Conservation (phyloP, 2,329 filamentous ascomycete species). For the Fusarium siculi region DNA sequence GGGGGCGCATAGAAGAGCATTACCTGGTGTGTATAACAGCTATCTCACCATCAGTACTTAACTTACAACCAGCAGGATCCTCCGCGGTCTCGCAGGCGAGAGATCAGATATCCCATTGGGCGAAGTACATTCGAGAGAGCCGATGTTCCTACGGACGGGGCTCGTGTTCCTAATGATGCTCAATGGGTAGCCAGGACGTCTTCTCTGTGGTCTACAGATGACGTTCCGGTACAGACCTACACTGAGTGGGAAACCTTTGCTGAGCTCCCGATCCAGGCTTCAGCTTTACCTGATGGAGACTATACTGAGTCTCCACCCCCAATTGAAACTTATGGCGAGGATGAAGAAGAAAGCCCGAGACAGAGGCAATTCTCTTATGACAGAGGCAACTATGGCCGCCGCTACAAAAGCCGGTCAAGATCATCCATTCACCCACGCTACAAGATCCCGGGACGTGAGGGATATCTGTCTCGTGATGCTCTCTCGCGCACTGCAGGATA, state of each 20-base stretch:
- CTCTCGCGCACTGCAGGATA: neutral
- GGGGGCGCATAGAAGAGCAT: conserved; percentile 31
- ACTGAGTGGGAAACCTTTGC: neutral
- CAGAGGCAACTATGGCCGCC: neutral
- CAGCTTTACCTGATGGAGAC: neutral
- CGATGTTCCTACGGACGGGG: neutral
- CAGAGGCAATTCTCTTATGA: neutral
- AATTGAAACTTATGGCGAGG: conserved; percentile 29
- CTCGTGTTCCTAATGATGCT: conserved; percentile 5
- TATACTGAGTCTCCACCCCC: conserved; percentile 32
- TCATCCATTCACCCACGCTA: conserved; percentile 10
- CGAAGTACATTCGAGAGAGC: conserved; percentile 19
- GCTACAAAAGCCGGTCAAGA: conserved; percentile 13
- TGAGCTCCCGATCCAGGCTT: neutral
- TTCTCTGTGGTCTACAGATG: conserved; percentile 1
- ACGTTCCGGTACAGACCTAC: neutral
- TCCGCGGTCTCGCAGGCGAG: conserved; percentile 6
- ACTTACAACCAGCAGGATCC: conserved; percentile 18
- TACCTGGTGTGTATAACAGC: conserved; percentile 28
- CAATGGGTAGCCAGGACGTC: neutral
- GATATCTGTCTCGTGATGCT: conserved; percentile 5
- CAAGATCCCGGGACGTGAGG: neutral
- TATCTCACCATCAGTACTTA: neutral
- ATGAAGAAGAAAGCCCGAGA: neutral
- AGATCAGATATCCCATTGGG: conserved; percentile 5